These are phyloP conservation scores for Monosporascus sp. DNA, from an alignment of 2,329 filamentous ascomycete species.

Conservation along the genomic window DNA sequence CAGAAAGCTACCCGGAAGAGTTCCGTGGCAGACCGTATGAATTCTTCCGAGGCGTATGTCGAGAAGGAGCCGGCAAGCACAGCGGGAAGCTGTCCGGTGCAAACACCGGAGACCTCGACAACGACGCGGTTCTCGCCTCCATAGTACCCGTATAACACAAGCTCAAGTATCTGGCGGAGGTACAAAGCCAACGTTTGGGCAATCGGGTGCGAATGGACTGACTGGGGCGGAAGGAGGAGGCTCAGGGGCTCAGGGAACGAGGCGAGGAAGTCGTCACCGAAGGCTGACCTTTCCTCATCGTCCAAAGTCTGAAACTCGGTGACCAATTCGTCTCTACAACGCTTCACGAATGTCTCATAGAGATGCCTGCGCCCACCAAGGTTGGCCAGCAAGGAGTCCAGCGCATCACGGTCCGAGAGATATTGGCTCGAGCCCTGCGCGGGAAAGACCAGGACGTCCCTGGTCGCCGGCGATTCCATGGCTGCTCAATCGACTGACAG, in stretches of 20 bases:
- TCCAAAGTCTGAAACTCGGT: neutral
- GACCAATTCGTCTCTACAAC: neutral
- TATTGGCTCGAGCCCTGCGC: slow-evolving; percentile 4
- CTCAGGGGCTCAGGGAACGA: neutral
- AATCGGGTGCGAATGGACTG: neutral
- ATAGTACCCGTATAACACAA: neutral
- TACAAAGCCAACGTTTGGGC: slow-evolving; percentile 2
- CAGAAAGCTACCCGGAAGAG: slow-evolving; percentile 2
- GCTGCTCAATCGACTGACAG: neutral
- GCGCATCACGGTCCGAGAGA: neutral
- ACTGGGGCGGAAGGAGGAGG: slow-evolving; percentile 1
- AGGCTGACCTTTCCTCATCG: neutral
- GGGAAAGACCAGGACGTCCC: slow-evolving; percentile 4
- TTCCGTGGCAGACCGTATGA: neutral
- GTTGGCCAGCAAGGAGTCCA: neutral
- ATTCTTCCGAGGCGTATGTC: neutral
- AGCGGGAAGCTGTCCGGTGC: neutral
- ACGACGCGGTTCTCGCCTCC: neutral
- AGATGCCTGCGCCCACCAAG: neutral
- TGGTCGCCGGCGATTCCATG: neutral
- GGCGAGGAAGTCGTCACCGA: neutral
- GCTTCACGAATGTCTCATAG: neutral
- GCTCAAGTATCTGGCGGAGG: slow-evolving; percentile 1
- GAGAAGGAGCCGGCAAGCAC: neutral
- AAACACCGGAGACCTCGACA: slow-evolving; percentile 2